Conservation (phyloP, 1,284 basidiomycete species). For the Rhodofomes roseus region DNA sequence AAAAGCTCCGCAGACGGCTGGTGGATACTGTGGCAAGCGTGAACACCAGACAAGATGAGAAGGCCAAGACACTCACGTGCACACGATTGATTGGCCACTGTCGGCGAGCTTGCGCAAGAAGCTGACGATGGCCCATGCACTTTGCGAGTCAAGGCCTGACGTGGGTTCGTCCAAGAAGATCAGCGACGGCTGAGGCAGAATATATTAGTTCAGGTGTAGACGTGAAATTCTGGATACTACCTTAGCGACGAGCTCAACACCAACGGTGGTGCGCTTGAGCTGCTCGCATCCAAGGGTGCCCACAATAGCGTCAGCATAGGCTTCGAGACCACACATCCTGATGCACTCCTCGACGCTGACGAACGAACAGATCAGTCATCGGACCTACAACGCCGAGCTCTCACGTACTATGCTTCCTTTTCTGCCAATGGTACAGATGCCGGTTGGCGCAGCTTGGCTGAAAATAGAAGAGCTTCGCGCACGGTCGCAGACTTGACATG, state of each 20-base stretch:
- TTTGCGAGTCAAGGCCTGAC: conserved; percentile 84
- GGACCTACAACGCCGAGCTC: neutral
- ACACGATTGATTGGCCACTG: conserved; percentile 74
- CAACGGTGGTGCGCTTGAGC: conserved; percentile 76
- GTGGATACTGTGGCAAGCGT: conserved; percentile 31
- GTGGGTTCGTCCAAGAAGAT: conserved; percentile 82
- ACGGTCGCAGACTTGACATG: conserved; percentile 71
- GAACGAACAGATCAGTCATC: neutral
- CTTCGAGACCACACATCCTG: conserved; percentile 71
- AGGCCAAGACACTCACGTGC: conserved; percentile 37
- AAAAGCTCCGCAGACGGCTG: conserved; percentile 73
- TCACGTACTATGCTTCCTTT: conserved; percentile 70
- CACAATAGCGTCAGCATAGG: conserved; percentile 70
- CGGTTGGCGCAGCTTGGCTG: conserved; percentile 79
- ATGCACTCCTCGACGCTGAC: conserved; percentile 71
- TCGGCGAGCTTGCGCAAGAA: conserved; percentile 77
- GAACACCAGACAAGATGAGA: neutral
- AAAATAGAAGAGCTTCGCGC: conserved; percentile 79
- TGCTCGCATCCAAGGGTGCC: conserved; percentile 72
- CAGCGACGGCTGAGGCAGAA: conserved; percentile 44
- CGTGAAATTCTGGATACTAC: neutral
- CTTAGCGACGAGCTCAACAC: conserved; percentile 75
- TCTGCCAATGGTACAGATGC: conserved; percentile 58
- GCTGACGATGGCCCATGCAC: conserved; percentile 79
- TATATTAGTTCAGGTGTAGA: neutral